These are phyloP conservation scores for Aspergillus diversus DNA, from an alignment of 495 filamentous ascomycete genomes.

Conservation along the genomic window DNA sequence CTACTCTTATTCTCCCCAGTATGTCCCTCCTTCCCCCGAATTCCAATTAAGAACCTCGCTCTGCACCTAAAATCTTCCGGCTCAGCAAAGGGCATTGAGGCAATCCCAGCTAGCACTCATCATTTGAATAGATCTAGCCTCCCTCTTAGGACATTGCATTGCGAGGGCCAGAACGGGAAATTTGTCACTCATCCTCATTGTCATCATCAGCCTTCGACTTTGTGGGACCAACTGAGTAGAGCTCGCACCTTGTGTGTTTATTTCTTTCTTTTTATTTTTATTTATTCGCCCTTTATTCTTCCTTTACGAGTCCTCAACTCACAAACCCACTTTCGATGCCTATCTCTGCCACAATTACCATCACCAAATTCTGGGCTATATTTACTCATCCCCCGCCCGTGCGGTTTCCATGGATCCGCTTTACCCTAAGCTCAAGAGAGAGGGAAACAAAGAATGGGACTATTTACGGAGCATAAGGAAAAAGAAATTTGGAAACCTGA, in stretches of 20 bases:
- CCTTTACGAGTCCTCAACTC: neutral
- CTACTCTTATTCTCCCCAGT: neutral
- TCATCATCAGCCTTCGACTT: neutral
- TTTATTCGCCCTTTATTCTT: conserved; percentile 1
- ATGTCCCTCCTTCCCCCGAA: neutral
- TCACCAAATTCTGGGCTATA: neutral
- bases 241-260: too few species aligned
- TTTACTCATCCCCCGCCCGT: neutral
- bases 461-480: neutral
- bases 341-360: conserved; percentile 6
- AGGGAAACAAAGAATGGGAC: neutral
- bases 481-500: conserved; percentile 1
- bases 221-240: neutral
- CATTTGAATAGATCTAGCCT: neutral
- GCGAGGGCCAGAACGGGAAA: neutral
- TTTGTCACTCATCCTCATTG: neutral
- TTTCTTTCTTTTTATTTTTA: neutral
- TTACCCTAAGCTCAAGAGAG: neutral
- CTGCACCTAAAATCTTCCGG: conserved; percentile 1
- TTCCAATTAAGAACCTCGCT: neutral
- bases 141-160: neutral
- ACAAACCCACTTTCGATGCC: neutral
- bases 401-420: conserved; percentile 1
- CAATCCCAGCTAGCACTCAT: neutral
- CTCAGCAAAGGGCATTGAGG: neutral